Evolutionary conservation across 306 rosid species (phyloP).

Genomic region (Prunus campanulata): DNA sequence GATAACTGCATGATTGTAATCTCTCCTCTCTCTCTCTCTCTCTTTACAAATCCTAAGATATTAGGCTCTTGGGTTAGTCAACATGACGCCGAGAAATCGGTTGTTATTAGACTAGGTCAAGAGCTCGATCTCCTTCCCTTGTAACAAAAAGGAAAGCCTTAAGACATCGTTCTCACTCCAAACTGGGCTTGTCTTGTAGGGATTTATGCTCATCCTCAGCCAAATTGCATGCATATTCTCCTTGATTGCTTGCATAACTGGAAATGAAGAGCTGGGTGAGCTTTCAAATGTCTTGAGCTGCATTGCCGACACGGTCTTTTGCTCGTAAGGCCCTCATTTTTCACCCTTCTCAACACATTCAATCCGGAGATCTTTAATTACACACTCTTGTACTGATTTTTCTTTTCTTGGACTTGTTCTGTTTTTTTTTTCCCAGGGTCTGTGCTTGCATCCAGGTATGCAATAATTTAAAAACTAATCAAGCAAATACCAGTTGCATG

Average conservation of each 20-base stretch:
- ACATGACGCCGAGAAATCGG: too few species aligned
- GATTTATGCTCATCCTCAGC: conserved; percentile 38
- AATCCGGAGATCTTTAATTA: not conserved
- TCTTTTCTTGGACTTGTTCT: not conserved
- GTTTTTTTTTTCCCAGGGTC: conserved; percentile 37
- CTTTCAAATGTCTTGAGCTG: conserved; percentile 44
- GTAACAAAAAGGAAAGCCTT: not conserved
- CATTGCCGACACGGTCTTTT: conserved; percentile 49
- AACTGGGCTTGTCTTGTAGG: conserved; percentile 26
- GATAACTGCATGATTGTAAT: conserved; percentile 62
- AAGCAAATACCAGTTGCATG: not conserved
- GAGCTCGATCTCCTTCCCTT: not conserved
- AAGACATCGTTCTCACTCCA: not conserved
- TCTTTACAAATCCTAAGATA: not conserved
- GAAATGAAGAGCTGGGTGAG: conserved; percentile 46
- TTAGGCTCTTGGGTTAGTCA: too few species aligned
- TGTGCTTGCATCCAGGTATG: conserved; percentile 73
- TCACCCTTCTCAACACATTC: not conserved
- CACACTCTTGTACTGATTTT: conserved; percentile 2
- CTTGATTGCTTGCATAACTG: conserved; percentile 48
- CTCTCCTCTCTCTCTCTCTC: conserved; percentile 13
- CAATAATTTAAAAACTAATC: not conserved
- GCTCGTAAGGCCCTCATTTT: conserved; percentile 48
- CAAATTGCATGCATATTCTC: conserved; percentile 65
- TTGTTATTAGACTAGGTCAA: not conserved